Evolutionary conservation across 768 basidiomycete species (phyloP).

Genomic region (Paxillus ammoniavirescens): DNA sequence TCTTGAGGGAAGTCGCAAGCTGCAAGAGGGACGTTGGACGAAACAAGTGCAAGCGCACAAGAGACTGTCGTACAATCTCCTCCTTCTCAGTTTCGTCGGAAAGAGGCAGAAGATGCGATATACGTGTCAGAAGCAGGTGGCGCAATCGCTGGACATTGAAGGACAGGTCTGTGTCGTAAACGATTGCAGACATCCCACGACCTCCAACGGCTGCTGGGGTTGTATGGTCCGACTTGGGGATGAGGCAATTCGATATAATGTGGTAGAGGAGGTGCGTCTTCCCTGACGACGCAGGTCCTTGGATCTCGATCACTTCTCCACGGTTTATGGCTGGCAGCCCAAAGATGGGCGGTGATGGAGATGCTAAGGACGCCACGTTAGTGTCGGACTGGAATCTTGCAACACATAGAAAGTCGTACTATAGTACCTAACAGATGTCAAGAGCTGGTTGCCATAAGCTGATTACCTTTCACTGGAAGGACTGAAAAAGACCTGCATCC

Average conservation of each 20-base stretch:
- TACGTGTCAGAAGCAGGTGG: conserved; percentile 47
- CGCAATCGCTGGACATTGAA: conserved; percentile 60
- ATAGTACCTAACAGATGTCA: conserved; percentile 39
- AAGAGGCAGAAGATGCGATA: conserved; percentile 34
- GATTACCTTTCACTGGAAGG: background rate
- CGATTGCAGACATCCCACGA: conserved; percentile 61
- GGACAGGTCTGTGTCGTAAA: conserved; percentile 68
- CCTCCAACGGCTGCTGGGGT: conserved; percentile 44
- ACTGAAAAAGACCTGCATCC: conserved; percentile 20
- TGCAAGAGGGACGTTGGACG: conserved; percentile 64
- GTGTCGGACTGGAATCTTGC: conserved; percentile 15
- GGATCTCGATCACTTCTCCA: conserved; percentile 73
- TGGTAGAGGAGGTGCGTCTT: conserved; percentile 79
- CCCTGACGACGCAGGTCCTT: conserved; percentile 71
- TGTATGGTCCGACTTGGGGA: conserved; percentile 36
- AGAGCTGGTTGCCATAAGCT: conserved; percentile 36
- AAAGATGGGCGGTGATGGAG: conserved; percentile 15
- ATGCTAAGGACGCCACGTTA: conserved; percentile 33
- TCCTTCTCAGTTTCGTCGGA: conserved; percentile 17
- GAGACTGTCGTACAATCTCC: conserved; percentile 35
- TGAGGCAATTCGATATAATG: conserved; percentile 56
- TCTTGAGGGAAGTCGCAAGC: conserved; percentile 63
- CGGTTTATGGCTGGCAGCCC: conserved; percentile 34
- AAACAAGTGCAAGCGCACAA: conserved; percentile 67
- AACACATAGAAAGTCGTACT: conserved; percentile 26